Evolutionary conservation across 768 basidiomycete species (phyloP).

Genomic region (Mycena indigotica): DNA sequence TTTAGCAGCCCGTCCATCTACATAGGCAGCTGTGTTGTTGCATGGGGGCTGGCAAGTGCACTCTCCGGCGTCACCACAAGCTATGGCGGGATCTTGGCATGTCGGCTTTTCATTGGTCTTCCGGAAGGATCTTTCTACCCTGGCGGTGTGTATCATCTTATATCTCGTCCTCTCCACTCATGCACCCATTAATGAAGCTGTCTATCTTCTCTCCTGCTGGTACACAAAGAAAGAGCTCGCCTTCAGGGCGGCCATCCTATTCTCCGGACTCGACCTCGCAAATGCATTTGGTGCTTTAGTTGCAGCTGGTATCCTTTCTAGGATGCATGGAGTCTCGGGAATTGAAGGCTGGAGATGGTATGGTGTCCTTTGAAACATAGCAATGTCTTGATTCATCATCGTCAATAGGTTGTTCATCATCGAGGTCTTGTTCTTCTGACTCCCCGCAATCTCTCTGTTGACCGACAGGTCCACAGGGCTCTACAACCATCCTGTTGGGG

Average conservation of each 20-base stretch:
- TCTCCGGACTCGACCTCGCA: constrained; percentile 1
- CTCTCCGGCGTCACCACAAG: neutral
- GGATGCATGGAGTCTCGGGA: neutral
- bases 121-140: neutral
- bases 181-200: neutral
- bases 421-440: neutral
- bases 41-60: neutral
- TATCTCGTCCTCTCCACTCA: neutral
- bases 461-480: neutral
- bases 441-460: neutral
- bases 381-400: neutral
- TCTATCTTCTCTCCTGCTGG: constrained; percentile 2
- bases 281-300: neutral
- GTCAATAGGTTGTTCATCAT: neutral
- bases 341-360: neutral
- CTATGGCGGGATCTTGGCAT: neutral
- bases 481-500: neutral
- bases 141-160: neutral
- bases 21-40: neutral
- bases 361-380: neutral
- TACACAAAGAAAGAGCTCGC: constrained; percentile 4
- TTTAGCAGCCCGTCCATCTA: neutral
- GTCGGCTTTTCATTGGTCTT: neutral
- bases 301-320: neutral
- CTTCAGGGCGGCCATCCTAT: neutral